phyloP scores from a whole-genome alignment of 768 basidiomycete species.

The Serpula lacrymans region DNA sequence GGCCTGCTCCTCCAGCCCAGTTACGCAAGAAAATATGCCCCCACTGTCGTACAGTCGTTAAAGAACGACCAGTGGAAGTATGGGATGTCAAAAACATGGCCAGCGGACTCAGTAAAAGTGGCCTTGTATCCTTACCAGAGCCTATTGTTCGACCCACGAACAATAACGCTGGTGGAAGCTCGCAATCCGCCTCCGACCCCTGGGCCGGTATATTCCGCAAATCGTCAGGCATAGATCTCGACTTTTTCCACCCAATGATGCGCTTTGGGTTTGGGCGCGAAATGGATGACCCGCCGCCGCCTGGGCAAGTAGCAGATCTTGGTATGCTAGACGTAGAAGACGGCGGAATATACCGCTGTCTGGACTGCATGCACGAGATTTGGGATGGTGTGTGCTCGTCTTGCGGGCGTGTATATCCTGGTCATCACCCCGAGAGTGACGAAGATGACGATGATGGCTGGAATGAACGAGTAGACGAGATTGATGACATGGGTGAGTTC shows the following conservation, averaged over 20 bases:
- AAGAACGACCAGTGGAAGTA: constrained; percentile 43
- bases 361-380: constrained; percentile 78
- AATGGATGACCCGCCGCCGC: constrained; percentile 18
- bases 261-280: constrained; percentile 16
- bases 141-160: constrained; percentile 23
- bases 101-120: constrained; percentile 47
- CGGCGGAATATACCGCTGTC: constrained; percentile 72
- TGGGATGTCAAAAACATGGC: constrained; percentile 49
- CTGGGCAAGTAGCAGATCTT: constrained; percentile 35
- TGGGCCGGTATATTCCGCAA: constrained; percentile 64
- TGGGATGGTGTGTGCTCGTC: constrained; percentile 61
- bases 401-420: constrained; percentile 60
- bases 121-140: constrained; percentile 34
- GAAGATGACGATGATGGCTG: constrained; percentile 26
- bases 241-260: constrained; percentile 20
- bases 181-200: constrained; percentile 39
- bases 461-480: constrained; percentile 37
- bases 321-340: constrained; percentile 75
- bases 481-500: constrained; percentile 23
- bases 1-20: constrained; percentile 20
- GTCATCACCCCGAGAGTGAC: constrained; percentile 35
- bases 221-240: constrained; percentile 3
- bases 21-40: constrained; percentile 41
- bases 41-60: constrained; percentile 42
- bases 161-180: constrained; percentile 14